Percentiles rank a stretch among this genome's conserved stretches.
These are phyloP conservation scores for Russula sp. DNA, from an alignment of 768 basidiomycete species.

Conservation along the genomic window DNA sequence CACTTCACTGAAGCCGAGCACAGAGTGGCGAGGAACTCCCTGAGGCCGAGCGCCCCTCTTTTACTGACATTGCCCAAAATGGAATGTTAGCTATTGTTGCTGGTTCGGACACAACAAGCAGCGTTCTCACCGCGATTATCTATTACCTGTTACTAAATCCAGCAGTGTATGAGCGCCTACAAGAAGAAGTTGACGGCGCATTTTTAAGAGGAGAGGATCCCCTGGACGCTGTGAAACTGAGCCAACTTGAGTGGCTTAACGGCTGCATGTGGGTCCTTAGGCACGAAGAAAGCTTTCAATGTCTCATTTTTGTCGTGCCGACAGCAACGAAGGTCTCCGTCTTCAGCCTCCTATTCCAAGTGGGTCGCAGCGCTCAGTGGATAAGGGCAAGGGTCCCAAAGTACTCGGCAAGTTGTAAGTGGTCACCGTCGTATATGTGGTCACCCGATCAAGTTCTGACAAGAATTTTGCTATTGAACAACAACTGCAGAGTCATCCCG, in stretches of 20 bases:
- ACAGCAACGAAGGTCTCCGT: too few relatives aligned
- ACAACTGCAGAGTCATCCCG: constrained; percentile 18
- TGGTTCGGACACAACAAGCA: constrained; percentile 46
- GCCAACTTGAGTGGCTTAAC: constrained; percentile 23
- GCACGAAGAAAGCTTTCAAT: neutral
- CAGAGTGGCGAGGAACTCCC: constrained; percentile 24
- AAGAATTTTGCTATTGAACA: too few relatives aligned
- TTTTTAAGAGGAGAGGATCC: constrained; percentile 25
- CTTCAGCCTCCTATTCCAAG: constrained; percentile 45
- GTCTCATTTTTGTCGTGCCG: too few relatives aligned
- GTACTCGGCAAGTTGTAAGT: constrained; percentile 17
- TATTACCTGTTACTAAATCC: constrained; percentile 41
- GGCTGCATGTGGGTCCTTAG: constrained; percentile 23
- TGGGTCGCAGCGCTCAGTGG: constrained; percentile 45
- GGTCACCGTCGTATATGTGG: neutral
- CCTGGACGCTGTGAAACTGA: constrained; percentile 18
- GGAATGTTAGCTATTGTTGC: constrained; percentile 42
- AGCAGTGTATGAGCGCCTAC: constrained; percentile 19
- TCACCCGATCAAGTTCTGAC: neutral
- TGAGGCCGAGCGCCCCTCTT: constrained; percentile 16
- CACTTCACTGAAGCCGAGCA: neutral
- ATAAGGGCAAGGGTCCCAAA: constrained; percentile 38
- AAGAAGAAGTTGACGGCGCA: constrained; percentile 20
- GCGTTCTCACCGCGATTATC: constrained; percentile 37
- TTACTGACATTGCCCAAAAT: constrained; percentile 37